phyloP scores from a whole-genome alignment of 2,329 filamentous ascomycete species.

The Daldinia eschscholtzii region DNA sequence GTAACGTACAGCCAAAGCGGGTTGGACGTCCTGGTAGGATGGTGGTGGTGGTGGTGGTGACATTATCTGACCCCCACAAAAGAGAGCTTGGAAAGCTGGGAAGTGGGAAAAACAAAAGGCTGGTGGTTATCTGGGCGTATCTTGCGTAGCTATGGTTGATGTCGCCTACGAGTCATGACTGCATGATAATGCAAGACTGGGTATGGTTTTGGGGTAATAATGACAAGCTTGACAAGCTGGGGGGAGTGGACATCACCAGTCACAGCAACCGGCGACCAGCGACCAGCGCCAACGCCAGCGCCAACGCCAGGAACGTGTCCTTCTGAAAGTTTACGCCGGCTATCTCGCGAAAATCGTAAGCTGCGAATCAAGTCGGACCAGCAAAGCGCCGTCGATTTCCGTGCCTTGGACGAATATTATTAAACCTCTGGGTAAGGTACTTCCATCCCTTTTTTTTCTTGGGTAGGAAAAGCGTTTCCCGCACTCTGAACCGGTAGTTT shows the following conservation, averaged over 20 bases:
- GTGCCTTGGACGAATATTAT: constrained; percentile 15
- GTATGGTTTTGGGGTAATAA: constrained; percentile 15
- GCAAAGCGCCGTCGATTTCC: constrained; percentile 16
- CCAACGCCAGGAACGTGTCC: constrained; percentile 33
- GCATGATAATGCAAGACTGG: constrained; percentile 18
- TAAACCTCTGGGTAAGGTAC: not conserved
- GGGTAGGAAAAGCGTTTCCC: not conserved
- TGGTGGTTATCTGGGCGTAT: constrained; percentile 5
- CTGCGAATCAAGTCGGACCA: constrained; percentile 23
- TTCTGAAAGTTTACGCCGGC: constrained; percentile 15
- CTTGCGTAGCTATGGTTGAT: constrained; percentile 12
- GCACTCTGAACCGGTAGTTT: constrained; percentile 20
- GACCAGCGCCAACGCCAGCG: constrained; percentile 1
- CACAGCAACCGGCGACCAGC: not conserved
- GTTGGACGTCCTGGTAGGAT: not conserved
- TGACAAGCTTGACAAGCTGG: not conserved
- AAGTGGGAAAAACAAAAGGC: not conserved
- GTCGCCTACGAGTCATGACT: constrained; percentile 19
- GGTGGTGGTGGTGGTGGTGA: not conserved
- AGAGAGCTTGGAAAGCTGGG: constrained; percentile 3
- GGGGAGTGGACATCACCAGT: not conserved
- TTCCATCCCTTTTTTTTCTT: not conserved
- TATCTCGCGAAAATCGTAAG: constrained; percentile 13
- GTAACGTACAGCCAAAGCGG: constrained; percentile 4
- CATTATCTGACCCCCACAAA: constrained; percentile 7